Evolutionary conservation across 1,284 basidiomycete genomes (phyloP).

Genomic region (Erythrobasidium hasegawianum): DNA sequence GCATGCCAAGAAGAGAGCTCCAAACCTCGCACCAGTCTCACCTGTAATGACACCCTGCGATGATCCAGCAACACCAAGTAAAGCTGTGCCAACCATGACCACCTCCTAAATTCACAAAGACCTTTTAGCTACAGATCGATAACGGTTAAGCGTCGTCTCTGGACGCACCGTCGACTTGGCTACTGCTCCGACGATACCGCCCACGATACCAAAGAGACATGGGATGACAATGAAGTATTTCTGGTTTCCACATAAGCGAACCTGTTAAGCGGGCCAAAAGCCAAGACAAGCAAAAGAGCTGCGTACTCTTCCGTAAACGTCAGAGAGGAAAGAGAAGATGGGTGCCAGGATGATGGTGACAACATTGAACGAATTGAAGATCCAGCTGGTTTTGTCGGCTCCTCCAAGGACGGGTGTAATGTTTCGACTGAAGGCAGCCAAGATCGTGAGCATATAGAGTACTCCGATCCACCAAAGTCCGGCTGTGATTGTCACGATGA

Average conservation of each 20-base stretch:
- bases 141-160: neutral
- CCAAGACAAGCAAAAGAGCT: neutral
- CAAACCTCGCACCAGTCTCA: too few relatives aligned
- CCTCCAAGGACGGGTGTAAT: constrained; percentile 10
- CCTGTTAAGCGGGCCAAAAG: neutral
- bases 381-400: constrained; percentile 11
- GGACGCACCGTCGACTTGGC: constrained; percentile 5
- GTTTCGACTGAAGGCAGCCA: constrained; percentile 13
- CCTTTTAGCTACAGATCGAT: neutral
- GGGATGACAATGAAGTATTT: constrained; percentile 25
- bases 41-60: constrained; percentile 14
- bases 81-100: constrained; percentile 9
- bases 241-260: neutral
- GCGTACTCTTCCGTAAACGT: constrained; percentile 8
- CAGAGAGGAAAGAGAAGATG: constrained; percentile 5
- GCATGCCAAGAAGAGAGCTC: too few relatives aligned
- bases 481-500: constrained; percentile 10
- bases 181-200: constrained; percentile 2
- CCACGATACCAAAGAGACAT: neutral
- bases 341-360: constrained; percentile 15
- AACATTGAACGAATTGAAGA: constrained; percentile 13
- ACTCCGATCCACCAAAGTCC: constrained; percentile 10
- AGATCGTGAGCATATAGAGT: constrained; percentile 14
- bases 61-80: constrained; percentile 25
- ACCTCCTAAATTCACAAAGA: constrained; percentile 4